Base-by-base conservation (phyloP, 352 stramenopile species). In the Blastocystis sp. region DNA sequence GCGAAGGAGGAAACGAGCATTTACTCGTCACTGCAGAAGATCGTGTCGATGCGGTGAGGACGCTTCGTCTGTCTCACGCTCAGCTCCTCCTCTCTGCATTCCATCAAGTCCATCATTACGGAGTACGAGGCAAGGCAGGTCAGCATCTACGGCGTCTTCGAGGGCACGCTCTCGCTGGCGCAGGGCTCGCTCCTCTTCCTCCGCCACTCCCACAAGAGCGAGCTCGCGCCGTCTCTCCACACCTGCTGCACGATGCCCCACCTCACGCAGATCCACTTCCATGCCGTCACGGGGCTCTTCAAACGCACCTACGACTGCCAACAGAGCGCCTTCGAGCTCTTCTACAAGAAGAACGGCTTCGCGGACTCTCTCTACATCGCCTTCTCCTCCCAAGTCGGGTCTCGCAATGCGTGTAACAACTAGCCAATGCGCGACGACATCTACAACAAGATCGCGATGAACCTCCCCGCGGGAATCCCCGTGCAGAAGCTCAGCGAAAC, bases 401-500 rank as follows among this genome's bases (percentile, higher is more conserved):
- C 57, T 2, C 3, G 0, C 24, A 24, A 2, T 11, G 14, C 21
- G 2, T 57, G 4, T 84, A 10, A 70, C 14, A 2, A 7, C 21
- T 84, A 84, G 74, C n/a, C 19, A 28, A 52, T 28, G 9, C 74
- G 74, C 21, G 66, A 84, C 61, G 45, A 3, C 14, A 21, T 70
- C 2, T 84, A 84, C 48, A 28, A 14, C 9, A 38, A 68, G n/a
- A 57, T 84, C 28, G 7, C 48, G 52, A 57, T 28, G 42, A 59
- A 11, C 3, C 10, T 84, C 1, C 52, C 45, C 14, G 19, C 24
- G 2, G 34, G 42, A 6, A 24, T 28, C n/a, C 40, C 24, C 2
- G 52, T 38, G 11, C 74, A 84, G 61, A 62, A 84, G 60, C 74
- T 84, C 21, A 69, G 69, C n/a, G 74, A 84, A 52, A 63, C 57